Base-by-base conservation (phyloP, 2,329 filamentous ascomycete species). In the Acrodontium crateriforme region DNA sequence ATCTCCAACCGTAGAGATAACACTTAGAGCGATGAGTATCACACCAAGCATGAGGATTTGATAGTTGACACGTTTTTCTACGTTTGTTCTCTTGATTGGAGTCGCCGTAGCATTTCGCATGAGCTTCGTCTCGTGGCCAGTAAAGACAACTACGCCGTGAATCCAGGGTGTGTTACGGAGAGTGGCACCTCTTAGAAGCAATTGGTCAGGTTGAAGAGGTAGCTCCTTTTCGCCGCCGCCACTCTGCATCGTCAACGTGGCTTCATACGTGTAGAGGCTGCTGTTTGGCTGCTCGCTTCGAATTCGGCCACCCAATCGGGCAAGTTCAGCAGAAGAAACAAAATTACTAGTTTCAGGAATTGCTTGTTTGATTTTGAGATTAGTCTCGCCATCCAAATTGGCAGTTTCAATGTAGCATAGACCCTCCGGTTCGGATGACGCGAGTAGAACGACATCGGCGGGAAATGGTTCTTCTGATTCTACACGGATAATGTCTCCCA, bases 401-500 rank as follows among this genome's bases (percentile, higher is more conserved):
- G 89, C 87, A 2, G 89, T 98, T 59, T 98, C 89, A 49, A 98
- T 95, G 53, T 98, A 98, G 58, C 89, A 98, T 31, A 98, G 62
- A 45, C 89, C 89, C 60, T 98, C 89, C 1, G 89, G 91, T 53
- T 98, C 91, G 5, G 89, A 95, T 47, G 83, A 92, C 6, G 89
- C 85, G 31, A 98, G 63, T 15, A 98, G 65, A 4, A 95, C 83
- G 40, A 98, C 57, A 56, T 98, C 89, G 19, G 89, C 84, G 0
- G 89, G 89, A 49, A 98, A 95, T 0, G 89, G 77, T 50, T 93
- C 76, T 52, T 98, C 91, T 0, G 85, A 94, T 50, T 95, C 76
- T 32, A 98, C 85, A 12, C 85, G 73, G 25, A 98, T 63, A 40
- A 95, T 81, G 51, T 98, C 89, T 40, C 89, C 89, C 3, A 98